These are phyloP conservation scores for Irpex sp. DNA, from an alignment of 1,284 basidiomycete genomes.

Conservation along the genomic window DNA sequence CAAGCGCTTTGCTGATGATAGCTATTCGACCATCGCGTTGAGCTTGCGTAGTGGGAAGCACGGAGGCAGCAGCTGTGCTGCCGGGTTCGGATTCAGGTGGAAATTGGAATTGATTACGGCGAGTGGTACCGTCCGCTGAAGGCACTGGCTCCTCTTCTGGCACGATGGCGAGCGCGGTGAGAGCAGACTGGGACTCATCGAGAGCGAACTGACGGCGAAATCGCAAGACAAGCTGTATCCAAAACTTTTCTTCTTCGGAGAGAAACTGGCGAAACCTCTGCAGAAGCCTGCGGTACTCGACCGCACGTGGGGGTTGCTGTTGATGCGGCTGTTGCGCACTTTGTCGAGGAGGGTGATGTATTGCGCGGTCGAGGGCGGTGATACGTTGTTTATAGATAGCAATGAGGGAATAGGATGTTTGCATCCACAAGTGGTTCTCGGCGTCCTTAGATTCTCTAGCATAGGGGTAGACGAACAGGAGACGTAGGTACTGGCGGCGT, in stretches of 20 bases:
- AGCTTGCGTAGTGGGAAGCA: constrained; percentile 39
- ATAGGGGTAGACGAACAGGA: constrained; percentile 75
- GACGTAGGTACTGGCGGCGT: constrained; percentile 69
- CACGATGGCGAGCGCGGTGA: constrained; percentile 57
- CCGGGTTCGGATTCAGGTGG: constrained; percentile 41
- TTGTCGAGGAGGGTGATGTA: constrained; percentile 43
- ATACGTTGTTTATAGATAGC: constrained; percentile 79
- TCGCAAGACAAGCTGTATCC: constrained; percentile 72
- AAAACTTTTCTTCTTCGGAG: constrained; percentile 85
- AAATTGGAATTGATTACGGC: constrained; percentile 53
- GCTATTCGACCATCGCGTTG: constrained; percentile 62
- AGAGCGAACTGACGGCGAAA: constrained; percentile 68
- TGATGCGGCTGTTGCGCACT: constrained; percentile 33
- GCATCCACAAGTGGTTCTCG: constrained; percentile 87
- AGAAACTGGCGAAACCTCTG: constrained; percentile 87
- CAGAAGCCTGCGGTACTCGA: constrained; percentile 83
- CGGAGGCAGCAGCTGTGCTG: constrained; percentile 26
- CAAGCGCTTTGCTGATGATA: constrained; percentile 83
- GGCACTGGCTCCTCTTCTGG: constrained; percentile 25
- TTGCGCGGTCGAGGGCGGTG: constrained; percentile 58
- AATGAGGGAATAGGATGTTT: constrained; percentile 88
- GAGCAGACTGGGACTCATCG: constrained; percentile 50
- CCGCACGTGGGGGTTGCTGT: constrained; percentile 39
- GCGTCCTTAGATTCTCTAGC: constrained; percentile 76
- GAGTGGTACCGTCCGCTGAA: constrained; percentile 13